phyloP scores from a whole-genome alignment of 2,329 filamentous ascomycete species.

The Albophoma yamanashiensis region DNA sequence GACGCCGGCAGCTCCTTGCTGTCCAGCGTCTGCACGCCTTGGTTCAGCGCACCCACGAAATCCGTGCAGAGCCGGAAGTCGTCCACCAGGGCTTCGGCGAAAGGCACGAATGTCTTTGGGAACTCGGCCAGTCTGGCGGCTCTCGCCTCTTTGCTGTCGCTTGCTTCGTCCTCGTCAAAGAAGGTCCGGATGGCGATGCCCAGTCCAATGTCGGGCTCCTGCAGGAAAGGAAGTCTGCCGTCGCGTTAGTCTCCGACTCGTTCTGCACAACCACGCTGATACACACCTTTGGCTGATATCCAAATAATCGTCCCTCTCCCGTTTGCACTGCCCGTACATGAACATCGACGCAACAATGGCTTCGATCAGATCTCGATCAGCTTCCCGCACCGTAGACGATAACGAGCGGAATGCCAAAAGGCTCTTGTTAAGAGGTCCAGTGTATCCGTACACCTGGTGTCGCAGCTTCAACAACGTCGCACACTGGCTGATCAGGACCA shows the following conservation, averaged over 20 bases:
- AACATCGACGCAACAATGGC: constrained; percentile 72
- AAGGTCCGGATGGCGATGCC: constrained; percentile 74
- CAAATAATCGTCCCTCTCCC: constrained; percentile 55
- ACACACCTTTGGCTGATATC: constrained; percentile 64
- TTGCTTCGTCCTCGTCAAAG: constrained; percentile 57
- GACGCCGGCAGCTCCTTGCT: constrained; percentile 32
- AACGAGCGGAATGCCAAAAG: constrained; percentile 80
- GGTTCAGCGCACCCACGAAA: constrained; percentile 48
- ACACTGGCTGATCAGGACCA: constrained; percentile 76
- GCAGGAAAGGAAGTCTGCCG: constrained; percentile 52
- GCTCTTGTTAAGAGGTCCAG: constrained; percentile 84
- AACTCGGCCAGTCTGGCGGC: constrained; percentile 37
- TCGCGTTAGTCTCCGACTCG: constrained; percentile 5
- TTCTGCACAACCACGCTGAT: neutral
- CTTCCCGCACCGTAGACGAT: constrained; percentile 66
- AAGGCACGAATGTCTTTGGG: constrained; percentile 44
- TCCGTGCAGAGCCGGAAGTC: constrained; percentile 47
- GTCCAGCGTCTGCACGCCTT: constrained; percentile 44
- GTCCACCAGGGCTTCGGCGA: constrained; percentile 45
- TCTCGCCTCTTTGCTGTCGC: constrained; percentile 39
- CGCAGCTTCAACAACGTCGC: constrained; percentile 73
- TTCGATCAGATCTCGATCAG: constrained; percentile 75
- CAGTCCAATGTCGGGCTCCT: constrained; percentile 63
- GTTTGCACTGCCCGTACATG: constrained; percentile 66
- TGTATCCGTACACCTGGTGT: constrained; percentile 83